These are phyloP conservation scores for Glomus cerebriforme DNA, from an alignment of 192 early-diverging fungal genomes.

Conservation along the genomic window DNA sequence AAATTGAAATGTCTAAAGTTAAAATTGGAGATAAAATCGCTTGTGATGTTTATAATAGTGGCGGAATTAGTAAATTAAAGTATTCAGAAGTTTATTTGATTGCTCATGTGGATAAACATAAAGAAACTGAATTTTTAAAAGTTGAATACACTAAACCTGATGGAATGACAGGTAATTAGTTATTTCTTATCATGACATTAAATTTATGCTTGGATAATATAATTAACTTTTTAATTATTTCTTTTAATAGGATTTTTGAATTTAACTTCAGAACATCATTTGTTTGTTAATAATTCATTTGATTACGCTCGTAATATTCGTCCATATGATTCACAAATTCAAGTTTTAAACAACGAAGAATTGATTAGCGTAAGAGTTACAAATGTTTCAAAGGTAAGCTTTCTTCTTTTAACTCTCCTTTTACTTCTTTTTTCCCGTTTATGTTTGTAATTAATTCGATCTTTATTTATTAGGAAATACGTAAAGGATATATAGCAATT, in stretches of 20 bases:
- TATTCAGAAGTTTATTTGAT: conserved; percentile 11
- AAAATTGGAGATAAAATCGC: neutral
- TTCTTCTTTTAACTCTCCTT: neutral
- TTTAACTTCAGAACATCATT: neutral
- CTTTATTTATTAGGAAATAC: neutral
- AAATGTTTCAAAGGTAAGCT: neutral
- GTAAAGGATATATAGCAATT: conserved; percentile 3
- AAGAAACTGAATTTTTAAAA: neutral
- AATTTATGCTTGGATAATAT: neutral
- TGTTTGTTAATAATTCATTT: neutral
- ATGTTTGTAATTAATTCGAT: neutral
- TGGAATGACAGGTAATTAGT: neutral
- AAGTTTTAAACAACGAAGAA: neutral
- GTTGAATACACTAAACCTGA: neutral
- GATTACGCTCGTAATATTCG: neutral
- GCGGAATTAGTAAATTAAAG: neutral
- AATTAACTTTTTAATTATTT: neutral
- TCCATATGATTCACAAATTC: neutral
- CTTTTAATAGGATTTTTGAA: neutral
- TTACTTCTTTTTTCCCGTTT: neutral
- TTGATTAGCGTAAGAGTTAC: neutral
- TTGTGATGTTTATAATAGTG: neutral
- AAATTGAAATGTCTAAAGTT: neutral
- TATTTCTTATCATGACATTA: neutral
- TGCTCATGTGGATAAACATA: neutral